Percentiles rank a stretch among this genome's conserved stretches.
These are phyloP conservation scores for Colletotrichum sojae DNA, from an alignment of 2,329 filamentous ascomycete genomes.

Conservation along the genomic window DNA sequence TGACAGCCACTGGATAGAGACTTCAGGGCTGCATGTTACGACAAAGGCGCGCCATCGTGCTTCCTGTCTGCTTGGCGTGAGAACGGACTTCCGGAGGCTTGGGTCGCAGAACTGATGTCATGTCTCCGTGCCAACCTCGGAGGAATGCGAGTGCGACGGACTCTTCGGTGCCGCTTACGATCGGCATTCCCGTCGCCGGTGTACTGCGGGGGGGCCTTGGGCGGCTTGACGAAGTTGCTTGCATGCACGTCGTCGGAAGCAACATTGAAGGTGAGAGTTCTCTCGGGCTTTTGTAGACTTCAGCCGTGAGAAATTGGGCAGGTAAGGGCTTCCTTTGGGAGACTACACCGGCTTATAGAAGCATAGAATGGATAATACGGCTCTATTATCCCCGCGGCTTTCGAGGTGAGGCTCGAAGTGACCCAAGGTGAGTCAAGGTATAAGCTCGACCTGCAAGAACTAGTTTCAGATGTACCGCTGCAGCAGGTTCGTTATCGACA, in stretches of 20 bases:
- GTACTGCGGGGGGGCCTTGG: no score
- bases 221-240: neutral
- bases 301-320: no score
- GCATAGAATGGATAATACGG: neutral
- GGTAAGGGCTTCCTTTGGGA: no score
- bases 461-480: neutral
- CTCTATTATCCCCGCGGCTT: neutral
- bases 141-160: neutral
- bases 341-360: no score
- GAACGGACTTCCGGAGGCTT: slow-evolving; percentile 23
- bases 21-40: neutral
- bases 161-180: neutral
- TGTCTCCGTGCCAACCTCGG: neutral
- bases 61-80: slow-evolving; percentile 5
- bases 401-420: neutral
- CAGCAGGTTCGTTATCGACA: no score
- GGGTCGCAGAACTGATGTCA: slow-evolving; percentile 29
- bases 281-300: no score
- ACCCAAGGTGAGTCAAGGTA: neutral
- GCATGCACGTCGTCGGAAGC: no score
- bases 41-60: neutral
- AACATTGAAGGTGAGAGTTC: no score
- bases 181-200: neutral
- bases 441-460: neutral
- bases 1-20: neutral